phyloP scores from a whole-genome alignment of 768 basidiomycete species.

The Hypholoma fasciculare region DNA sequence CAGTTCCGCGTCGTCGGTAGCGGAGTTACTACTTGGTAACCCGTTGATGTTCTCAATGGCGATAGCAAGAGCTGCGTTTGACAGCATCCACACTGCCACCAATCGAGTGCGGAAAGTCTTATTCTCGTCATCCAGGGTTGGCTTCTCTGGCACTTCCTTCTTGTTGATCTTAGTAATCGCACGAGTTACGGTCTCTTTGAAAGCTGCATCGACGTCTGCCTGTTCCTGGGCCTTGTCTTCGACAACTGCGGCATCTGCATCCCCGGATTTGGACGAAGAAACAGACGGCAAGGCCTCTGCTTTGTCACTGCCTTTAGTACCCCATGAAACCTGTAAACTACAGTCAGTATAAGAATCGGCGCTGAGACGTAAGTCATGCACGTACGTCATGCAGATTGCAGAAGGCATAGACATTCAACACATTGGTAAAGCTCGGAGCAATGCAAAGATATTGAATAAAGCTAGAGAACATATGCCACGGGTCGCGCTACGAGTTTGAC shows the following conservation, averaged over 20 bases:
- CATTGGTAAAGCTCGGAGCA: conserved; percentile 92
- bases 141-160: conserved; percentile 72
- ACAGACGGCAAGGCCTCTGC: conserved; percentile 90
- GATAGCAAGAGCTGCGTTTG: conserved; percentile 69
- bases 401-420: conserved; percentile 96
- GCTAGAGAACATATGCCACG: conserved; percentile 97
- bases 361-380: conserved; percentile 69
- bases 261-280: conserved; percentile 80
- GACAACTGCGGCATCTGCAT: conserved; percentile 73
- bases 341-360: neutral
- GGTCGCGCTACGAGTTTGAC: conserved; percentile 67
- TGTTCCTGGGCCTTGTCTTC: conserved; percentile 83
- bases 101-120: conserved; percentile 91
- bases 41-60: conserved; percentile 79
- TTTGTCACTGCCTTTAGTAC: conserved; percentile 94
- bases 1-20: conserved; percentile 40
- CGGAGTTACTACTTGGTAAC: conserved; percentile 37
- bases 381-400: conserved; percentile 94
- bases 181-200: conserved; percentile 89
- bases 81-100: conserved; percentile 77
- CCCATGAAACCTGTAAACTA: conserved; percentile 74
- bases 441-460: conserved; percentile 89
- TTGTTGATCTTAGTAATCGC: conserved; percentile 74
- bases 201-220: conserved; percentile 87
- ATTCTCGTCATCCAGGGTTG: conserved; percentile 86